These are phyloP conservation scores for Teratosphaeria zuluensis DNA, from an alignment of 2,329 filamentous ascomycete genomes.

Conservation along the genomic window DNA sequence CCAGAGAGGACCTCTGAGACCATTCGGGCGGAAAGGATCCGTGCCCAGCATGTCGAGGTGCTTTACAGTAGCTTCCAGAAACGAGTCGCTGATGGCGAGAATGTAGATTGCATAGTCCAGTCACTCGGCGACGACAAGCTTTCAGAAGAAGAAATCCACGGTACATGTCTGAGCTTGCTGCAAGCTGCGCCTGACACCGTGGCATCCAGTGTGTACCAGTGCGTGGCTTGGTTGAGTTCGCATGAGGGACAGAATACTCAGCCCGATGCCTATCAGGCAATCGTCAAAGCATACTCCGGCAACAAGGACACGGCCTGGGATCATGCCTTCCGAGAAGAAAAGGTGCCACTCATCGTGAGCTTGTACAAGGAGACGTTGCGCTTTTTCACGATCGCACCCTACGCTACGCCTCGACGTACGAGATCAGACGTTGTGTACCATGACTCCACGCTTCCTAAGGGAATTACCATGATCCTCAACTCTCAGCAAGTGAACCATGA, in stretches of 20 bases:
- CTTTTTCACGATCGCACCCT: not conserved
- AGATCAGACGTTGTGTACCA: not conserved
- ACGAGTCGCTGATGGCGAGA: not conserved
- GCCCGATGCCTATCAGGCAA: not conserved
- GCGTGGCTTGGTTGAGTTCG: not conserved
- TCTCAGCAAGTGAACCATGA: slow-evolving; percentile 1
- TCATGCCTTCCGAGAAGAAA: slow-evolving; percentile 1
- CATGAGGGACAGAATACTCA: not conserved
- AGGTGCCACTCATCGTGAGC: not conserved
- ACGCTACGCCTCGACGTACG: not conserved
- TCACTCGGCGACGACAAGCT: not conserved
- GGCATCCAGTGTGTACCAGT: not conserved
- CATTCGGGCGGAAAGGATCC: not conserved
- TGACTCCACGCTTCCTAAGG: not conserved
- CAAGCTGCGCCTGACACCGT: not conserved
- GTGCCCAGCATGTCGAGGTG: not conserved
- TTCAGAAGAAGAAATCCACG: not conserved
- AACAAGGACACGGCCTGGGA: not conserved
- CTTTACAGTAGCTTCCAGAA: not conserved
- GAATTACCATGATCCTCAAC: slow-evolving; percentile 2
- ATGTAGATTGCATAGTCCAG: not conserved
- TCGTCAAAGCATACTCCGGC: not conserved
- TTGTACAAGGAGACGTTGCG: slow-evolving; percentile 1
- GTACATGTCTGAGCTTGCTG: not conserved
- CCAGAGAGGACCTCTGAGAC: not conserved